A percentile compares a stretch with the other conserved stretches of the same genome.
These are phyloP conservation scores for Trichomonascus vanleenenianus DNA, from an alignment of 805 yeast genomes.

Conservation along the genomic window DNA sequence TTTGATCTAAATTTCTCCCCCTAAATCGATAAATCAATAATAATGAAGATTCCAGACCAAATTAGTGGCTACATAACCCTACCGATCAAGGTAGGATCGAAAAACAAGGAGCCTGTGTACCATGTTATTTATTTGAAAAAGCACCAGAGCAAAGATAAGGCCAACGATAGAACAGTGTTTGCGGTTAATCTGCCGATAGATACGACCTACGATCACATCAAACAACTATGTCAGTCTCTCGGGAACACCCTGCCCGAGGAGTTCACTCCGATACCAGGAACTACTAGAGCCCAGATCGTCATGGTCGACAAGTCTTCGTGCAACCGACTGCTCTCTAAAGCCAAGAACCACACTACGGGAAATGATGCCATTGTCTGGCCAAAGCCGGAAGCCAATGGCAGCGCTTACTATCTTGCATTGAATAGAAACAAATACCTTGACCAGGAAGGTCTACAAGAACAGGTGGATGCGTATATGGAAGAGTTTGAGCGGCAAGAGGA, in stretches of 20 bases:
- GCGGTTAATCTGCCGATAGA: slow-evolving; percentile 67
- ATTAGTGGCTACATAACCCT: slow-evolving; percentile 19
- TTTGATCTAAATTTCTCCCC: not conserved
- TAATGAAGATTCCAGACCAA: slow-evolving; percentile 12
- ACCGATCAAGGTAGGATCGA: slow-evolving; percentile 13
- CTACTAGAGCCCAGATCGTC: slow-evolving; percentile 52
- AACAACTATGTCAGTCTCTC: slow-evolving; percentile 44
- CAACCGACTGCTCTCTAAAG: slow-evolving; percentile 53
- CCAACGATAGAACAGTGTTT: slow-evolving; percentile 52
- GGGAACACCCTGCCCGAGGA: slow-evolving; percentile 36
- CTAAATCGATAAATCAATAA: not conserved
- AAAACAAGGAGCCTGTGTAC: slow-evolving; percentile 7
- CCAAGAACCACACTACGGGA: slow-evolving; percentile 41
- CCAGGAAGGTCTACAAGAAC: slow-evolving; percentile 42
- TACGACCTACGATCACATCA: slow-evolving; percentile 45
- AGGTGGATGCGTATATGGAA: slow-evolving; percentile 53
- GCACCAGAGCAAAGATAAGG: slow-evolving; percentile 11
- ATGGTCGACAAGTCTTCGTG: slow-evolving; percentile 67
- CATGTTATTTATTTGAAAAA: slow-evolving; percentile 17
- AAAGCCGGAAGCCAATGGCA: slow-evolving; percentile 35
- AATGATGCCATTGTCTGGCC: slow-evolving; percentile 21
- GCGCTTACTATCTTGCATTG: slow-evolving; percentile 33
- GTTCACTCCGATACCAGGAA: slow-evolving; percentile 26
- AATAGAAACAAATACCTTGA: slow-evolving; percentile 32
- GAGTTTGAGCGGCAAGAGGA: slow-evolving; percentile 67